These are phyloP conservation scores for Terana coerulea DNA, from an alignment of 768 basidiomycete species.

Conservation along the genomic window DNA sequence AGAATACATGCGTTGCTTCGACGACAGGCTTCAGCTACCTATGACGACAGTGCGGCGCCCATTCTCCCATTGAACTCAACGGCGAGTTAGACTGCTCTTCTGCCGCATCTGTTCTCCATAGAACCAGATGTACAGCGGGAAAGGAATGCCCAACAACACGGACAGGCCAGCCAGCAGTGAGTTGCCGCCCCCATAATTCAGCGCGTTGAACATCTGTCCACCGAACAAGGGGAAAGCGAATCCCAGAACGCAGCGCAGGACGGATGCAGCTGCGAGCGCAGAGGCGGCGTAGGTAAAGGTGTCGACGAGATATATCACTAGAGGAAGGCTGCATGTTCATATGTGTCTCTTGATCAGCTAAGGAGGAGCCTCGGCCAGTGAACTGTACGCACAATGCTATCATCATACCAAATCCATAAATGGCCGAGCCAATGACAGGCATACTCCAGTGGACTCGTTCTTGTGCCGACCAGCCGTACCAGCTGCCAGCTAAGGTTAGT, in stretches of 20 bases:
- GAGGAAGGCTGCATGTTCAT: slow-evolving; percentile 51
- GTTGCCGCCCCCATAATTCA: slow-evolving; percentile 68
- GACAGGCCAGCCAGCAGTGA: slow-evolving; percentile 52
- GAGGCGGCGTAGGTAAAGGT: slow-evolving; percentile 67
- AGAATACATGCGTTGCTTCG: too few relatives aligned
- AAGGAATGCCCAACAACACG: slow-evolving; percentile 53
- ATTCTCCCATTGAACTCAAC: too few relatives aligned
- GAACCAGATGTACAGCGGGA: slow-evolving; percentile 71
- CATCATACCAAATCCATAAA: slow-evolving; percentile 64
- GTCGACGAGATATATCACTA: slow-evolving; percentile 68
- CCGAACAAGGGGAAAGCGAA: slow-evolving; percentile 68
- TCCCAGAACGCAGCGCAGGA: slow-evolving; percentile 59
- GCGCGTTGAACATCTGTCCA: slow-evolving; percentile 54
- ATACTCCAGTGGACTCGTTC: slow-evolving; percentile 68
- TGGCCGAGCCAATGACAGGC: slow-evolving; percentile 53
- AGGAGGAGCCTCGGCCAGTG: not conserved
- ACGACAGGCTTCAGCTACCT: too few relatives aligned
- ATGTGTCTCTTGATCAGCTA: too few relatives aligned
- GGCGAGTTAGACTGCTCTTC: slow-evolving; percentile 31
- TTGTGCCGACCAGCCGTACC: slow-evolving; percentile 84
- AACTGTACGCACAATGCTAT: slow-evolving; percentile 43
- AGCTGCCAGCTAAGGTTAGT: too few relatives aligned
- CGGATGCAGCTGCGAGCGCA: slow-evolving; percentile 59
- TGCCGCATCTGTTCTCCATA: slow-evolving; percentile 56
- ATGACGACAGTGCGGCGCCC: too few relatives aligned